A percentile compares a stretch with the other conserved stretches of the same genome.
Conservation (phyloP, 2,329 filamentous ascomycete genomes). For the Botrytis cinerea region DNA sequence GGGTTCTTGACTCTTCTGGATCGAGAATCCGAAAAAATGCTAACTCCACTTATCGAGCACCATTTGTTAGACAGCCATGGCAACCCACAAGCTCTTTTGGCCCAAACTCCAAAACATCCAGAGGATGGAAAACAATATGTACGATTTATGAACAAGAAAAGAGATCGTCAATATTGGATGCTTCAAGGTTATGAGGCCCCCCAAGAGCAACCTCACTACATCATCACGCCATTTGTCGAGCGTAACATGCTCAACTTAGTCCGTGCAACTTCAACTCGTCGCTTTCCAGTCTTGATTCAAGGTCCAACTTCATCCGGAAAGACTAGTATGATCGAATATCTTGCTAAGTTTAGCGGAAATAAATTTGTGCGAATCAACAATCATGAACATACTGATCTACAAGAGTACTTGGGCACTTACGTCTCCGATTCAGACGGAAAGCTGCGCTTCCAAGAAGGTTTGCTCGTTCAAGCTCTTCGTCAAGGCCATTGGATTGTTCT, state of each 20-base stretch:
- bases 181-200: conserved; percentile 68
- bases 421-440: conserved; percentile 83
- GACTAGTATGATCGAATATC: conserved; percentile 98
- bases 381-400: conserved; percentile 96
- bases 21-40: conserved; percentile 74
- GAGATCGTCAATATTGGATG: conserved; percentile 83
- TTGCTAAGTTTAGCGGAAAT: conserved; percentile 95
- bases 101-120: conserved; percentile 75
- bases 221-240: conserved; percentile 93
- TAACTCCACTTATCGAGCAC: conserved; percentile 78
- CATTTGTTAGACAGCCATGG: conserved; percentile 72
- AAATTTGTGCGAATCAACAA: conserved; percentile 99
- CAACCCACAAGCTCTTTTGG: conserved; percentile 71
- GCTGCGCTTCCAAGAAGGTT: conserved; percentile 86
- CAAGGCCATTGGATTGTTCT: conserved; percentile 98
- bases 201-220: conserved; percentile 83
- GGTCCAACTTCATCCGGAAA: conserved; percentile 97
- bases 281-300: conserved; percentile 93
- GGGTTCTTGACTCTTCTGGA: conserved; percentile 91
- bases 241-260: conserved; percentile 94
- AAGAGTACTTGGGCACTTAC: conserved; percentile 96
- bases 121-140: conserved; percentile 77
- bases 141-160: conserved; percentile 67
- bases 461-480: conserved; percentile 87
- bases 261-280: conserved; percentile 84